These are phyloP conservation scores for Phytophthora podocarpi DNA, from an alignment of 352 stramenopile species.

Conservation along the genomic window DNA sequence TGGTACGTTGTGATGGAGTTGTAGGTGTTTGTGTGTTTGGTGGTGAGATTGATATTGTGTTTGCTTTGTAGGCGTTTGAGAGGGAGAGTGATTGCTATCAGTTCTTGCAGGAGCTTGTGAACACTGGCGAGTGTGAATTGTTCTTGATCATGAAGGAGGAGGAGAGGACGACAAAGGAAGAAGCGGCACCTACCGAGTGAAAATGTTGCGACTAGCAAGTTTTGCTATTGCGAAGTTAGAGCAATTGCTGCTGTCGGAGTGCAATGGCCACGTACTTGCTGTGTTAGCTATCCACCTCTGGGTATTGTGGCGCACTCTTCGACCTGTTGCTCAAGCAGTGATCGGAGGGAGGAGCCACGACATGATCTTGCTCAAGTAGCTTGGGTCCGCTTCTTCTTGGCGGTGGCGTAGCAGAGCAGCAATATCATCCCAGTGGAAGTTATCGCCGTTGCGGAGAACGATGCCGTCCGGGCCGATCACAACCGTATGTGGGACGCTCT, in stretches of 20 bases:
- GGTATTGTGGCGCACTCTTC: not conserved
- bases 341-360: conserved; percentile 42
- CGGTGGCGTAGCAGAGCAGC: no score
- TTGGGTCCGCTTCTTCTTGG: no score
- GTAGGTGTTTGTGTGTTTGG: not conserved
- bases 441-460: conserved; percentile 61
- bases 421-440: conserved; percentile 74
- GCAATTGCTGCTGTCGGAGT: not conserved
- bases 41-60: not conserved
- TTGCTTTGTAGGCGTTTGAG: conserved; percentile 43
- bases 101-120: conserved; percentile 72
- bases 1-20: conserved; percentile 40
- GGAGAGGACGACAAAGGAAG: not conserved
- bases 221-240: not conserved
- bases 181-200: not conserved
- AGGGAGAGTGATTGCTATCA: conserved; percentile 49
- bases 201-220: not conserved
- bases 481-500: conserved; percentile 47
- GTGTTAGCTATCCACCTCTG: not conserved
- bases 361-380: conserved; percentile 19
- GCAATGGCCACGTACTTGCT: not conserved
- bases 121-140: conserved; percentile 76
- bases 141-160: conserved; percentile 48
- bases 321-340: conserved; percentile 2
- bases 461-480: conserved; percentile 51